These are phyloP conservation scores for Thermomucor indicae-seudaticae DNA, from an alignment of 371 early-diverging fungal genomes.

Conservation along the genomic window DNA sequence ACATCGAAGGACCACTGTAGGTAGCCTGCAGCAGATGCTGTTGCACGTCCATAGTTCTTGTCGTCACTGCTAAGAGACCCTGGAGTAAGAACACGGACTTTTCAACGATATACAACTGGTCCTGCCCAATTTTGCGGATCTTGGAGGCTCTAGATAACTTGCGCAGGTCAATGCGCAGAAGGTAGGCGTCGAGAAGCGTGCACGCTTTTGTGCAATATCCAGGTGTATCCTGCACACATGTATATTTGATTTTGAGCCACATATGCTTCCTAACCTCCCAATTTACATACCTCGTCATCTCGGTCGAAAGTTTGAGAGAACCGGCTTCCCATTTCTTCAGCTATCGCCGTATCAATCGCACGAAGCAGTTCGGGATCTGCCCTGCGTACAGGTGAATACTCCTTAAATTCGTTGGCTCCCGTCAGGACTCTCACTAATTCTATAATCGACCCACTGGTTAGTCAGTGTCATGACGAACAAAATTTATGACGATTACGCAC, in stretches of 20 bases:
- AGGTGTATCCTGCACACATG: conserved; percentile 17
- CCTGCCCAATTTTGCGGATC: conserved; percentile 18
- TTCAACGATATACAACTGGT: conserved; percentile 71
- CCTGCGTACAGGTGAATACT: conserved; percentile 45
- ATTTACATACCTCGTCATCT: conserved; percentile 7
- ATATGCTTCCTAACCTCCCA: background rate
- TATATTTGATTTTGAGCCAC: background rate
- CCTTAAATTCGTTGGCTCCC: conserved; percentile 68
- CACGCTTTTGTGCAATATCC: conserved; percentile 67
- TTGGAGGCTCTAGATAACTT: conserved; percentile 12
- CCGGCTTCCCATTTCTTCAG: conserved; percentile 55
- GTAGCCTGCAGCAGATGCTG: conserved; percentile 83
- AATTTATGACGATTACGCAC: conserved; percentile 9
- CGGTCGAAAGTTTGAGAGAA: conserved; percentile 55
- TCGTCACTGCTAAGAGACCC: conserved; percentile 86
- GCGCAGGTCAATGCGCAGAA: conserved; percentile 66
- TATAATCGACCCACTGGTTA: background rate
- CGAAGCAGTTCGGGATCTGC: conserved; percentile 53
- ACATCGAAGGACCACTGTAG: no score
- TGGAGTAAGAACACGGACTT: conserved; percentile 68
- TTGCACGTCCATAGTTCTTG: conserved; percentile 70
- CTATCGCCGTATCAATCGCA: conserved; percentile 47
- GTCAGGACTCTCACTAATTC: conserved; percentile 64
- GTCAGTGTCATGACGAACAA: background rate
- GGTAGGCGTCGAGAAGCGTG: conserved; percentile 81